Percentiles rank a stretch among this genome's conserved stretches.
Conservation (phyloP, 192 early-diverging fungal genomes). For the Phycomyces blakesleeanus region DNA sequence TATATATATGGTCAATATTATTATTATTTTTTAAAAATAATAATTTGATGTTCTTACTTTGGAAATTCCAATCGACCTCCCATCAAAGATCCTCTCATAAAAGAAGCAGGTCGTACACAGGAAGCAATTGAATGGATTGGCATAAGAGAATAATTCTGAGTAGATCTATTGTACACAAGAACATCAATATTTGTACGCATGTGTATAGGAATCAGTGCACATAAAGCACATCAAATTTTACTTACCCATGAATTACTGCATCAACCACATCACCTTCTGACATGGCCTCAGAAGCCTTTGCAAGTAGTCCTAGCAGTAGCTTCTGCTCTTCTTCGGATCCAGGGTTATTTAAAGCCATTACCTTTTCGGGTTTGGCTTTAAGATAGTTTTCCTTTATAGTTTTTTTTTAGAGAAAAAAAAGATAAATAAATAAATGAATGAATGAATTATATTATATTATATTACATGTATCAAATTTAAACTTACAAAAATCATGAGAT, state of each 20-base stretch:
- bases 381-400: constrained; percentile 35
- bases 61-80: constrained; percentile 29
- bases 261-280: constrained; percentile 81
- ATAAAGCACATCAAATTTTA: too few species aligned
- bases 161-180: constrained; percentile 43
- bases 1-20: too few species aligned
- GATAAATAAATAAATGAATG: background rate
- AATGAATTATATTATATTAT: background rate
- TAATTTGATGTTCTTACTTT: constrained; percentile 39
- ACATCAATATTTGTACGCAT: constrained; percentile 11
- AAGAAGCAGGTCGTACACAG: constrained; percentile 80
- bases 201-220: too few species aligned
- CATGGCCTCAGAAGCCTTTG: constrained; percentile 84
- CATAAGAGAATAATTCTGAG: constrained; percentile 89
- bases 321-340: constrained; percentile 11
- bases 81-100: constrained; percentile 62
- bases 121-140: constrained; percentile 85
- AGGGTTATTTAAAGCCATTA: background rate
- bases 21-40: too few species aligned
- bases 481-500: constrained; percentile 87
- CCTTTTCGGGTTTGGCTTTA: constrained; percentile 20
- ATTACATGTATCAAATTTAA: background rate
- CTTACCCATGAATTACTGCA: constrained; percentile 60
- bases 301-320: constrained; percentile 57
- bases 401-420: too few species aligned